Evolutionary conservation across 1,284 basidiomycete species (phyloP).

Genomic region (Tetrapyrgos nigripes): DNA sequence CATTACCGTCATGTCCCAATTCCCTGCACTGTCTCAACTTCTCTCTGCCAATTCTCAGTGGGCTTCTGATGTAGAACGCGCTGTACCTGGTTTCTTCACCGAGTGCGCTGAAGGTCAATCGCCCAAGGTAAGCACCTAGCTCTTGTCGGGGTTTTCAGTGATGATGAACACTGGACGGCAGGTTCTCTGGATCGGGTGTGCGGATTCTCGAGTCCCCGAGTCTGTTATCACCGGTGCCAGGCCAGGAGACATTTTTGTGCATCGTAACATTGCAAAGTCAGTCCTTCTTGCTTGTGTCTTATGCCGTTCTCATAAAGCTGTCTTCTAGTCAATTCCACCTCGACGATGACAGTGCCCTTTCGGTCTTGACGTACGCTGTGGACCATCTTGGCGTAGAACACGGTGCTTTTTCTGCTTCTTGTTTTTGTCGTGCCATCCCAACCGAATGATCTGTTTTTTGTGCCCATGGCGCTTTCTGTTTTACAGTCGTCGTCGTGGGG

Average conservation of each 20-base stretch:
- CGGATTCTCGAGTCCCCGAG: constrained; percentile 60
- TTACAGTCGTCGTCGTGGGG: constrained; percentile 52
- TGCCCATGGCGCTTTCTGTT: constrained; percentile 2
- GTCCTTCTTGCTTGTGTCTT: constrained; percentile 12
- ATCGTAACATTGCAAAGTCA: constrained; percentile 54
- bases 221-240: constrained; percentile 46
- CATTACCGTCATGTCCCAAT: constrained; percentile 13
- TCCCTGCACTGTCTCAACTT: constrained; percentile 42
- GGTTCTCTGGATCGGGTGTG: constrained; percentile 80
- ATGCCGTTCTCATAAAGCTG: neutral
- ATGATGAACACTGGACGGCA: constrained; percentile 67
- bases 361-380: constrained; percentile 86
- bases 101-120: constrained; percentile 58
- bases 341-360: constrained; percentile 79
- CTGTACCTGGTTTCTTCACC: constrained; percentile 61
- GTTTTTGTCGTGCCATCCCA: constrained; percentile 32
- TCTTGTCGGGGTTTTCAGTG: constrained; percentile 36
- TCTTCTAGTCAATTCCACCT: constrained; percentile 77
- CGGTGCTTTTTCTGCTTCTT: constrained; percentile 56
- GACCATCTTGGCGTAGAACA: constrained; percentile 83
- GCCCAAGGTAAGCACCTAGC: constrained; percentile 61
- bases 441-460: constrained; percentile 22
- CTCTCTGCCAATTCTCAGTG: constrained; percentile 54
- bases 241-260: constrained; percentile 54
- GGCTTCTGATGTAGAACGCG: constrained; percentile 50